Evolutionary conservation across 2,329 filamentous ascomycete genomes (phyloP), one percentile per base, ranked within the genome.

Genomic region (Botrytis deweyae): DNA sequence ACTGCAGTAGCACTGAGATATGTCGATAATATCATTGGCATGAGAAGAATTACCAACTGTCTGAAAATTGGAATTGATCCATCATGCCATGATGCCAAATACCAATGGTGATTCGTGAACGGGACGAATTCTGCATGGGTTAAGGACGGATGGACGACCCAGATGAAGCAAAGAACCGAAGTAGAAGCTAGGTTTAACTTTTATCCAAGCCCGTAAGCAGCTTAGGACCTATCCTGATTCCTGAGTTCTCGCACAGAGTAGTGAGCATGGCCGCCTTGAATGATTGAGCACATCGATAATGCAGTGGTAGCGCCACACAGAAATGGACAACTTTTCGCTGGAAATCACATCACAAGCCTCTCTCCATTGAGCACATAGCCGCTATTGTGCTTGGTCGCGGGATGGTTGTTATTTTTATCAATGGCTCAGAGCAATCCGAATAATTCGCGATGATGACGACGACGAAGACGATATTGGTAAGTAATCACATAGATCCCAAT

Each of bases 271-370:
- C 18, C 49, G 36, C 49, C 36, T 42, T 42, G 66, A 42, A 40
- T 58, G 63, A 46, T 66, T 33, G 42, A 66, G 61, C 61, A 42
- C 33, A 33, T 69, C 49, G 66, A 69, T 58, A 58, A 69, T n/a
- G 66, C 66, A 58, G 49, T 42, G 36, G 49, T 69, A 69, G 66
- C 66, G 66, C 66, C 66, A 69, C 66, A 42, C 49, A 33, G 49
- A 33, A 69, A 58, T 58, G n/a, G n/a, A 40, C 58, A 38, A 5
- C 46, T 18, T 16, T 49, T 55, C 14, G 22, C 10, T 67, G 65
- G 65, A 55, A 29, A 67, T 67, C 46, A 55, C 25, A 67, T 67
- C 65, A 46, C 46, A 52, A 40, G 49, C 36, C 65, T 68, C 49
- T 42, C 36, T 22, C 25, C 20, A 68, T 7, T 42, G 46, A 22